Evolutionary conservation across 83 land plant genomes (phyloP), one percentile per base, ranked within the genome.

Genomic region (Isoetes engelmannii): DNA sequence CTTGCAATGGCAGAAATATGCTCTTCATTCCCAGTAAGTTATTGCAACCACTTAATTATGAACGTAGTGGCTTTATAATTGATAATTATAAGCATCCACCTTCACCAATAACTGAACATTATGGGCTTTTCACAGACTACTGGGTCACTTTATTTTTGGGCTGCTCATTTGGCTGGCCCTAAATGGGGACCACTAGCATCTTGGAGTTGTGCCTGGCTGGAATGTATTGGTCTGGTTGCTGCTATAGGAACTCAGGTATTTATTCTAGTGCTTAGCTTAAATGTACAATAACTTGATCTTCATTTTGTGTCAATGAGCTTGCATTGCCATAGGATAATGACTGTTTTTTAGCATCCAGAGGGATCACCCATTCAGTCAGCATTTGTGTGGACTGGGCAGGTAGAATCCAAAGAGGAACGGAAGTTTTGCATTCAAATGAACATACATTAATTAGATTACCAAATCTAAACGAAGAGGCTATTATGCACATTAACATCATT

Each of bases 121-220:
- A 54, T 42, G 56, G 6, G 7, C 12, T 53, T n/a, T 61, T 7
- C 45, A 72, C 83, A 90, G 96, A 90, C 92, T 4, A 88, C 96
- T 62, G 96, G 96, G 43, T 90, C 96, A 43, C 80, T 90, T 7
- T 90, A 90, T 62, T 90, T 90, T 67, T 90, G 96, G 96, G 89
- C 96, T 74, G 96, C 96, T 19, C 96, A 88, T 80, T 79, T 90
- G 53, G 88, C 96, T 67, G 93, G 96, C 0, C 96, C 89, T 6
- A 77, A 43, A 50, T 90, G 92, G 92, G 96, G 96, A 50, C 96
- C 96, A 47, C 82, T 90, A 60, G 83, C 96, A 56, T 88, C 89
- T 54, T 90, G 96, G 96, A 84, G 89, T 64, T 90, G 93, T 81
- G 96, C 96, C 37, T 90, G 96, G 96, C 85, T 90, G 68, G 96